Conservation (phyloP, 2,329 filamentous ascomycete species). For the Penicillium paneum region DNA sequence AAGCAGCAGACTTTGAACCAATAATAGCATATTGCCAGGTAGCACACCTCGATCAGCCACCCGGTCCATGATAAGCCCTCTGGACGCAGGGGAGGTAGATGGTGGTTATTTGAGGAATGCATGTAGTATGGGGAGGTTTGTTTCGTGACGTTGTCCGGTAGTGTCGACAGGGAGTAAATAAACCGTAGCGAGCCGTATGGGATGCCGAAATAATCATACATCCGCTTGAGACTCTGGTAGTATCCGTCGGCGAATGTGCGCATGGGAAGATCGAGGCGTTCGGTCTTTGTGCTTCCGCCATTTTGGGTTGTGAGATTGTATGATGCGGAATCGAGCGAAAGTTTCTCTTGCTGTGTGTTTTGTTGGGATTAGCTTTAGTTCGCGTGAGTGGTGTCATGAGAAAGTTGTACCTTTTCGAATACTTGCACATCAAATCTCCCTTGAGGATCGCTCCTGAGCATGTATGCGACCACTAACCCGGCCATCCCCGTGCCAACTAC, state of each 20-base stretch:
- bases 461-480: constrained; percentile 47
- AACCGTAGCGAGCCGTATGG: constrained; percentile 52
- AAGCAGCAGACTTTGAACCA: constrained; percentile 57
- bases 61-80: constrained; percentile 28
- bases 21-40: constrained; percentile 49
- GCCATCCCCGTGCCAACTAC: constrained; percentile 52
- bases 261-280: constrained; percentile 50
- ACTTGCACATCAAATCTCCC: constrained; percentile 45
- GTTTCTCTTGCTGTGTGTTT: constrained; percentile 36
- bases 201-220: constrained; percentile 57
- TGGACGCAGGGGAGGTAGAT: constrained; percentile 43
- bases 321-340: constrained; percentile 49
- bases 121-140: constrained; percentile 45
- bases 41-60: constrained; percentile 46
- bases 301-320: constrained; percentile 31
- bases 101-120: constrained; percentile 55
- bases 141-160: constrained; percentile 7
- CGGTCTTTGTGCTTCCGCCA: constrained; percentile 15
- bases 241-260: constrained; percentile 52
- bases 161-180: constrained; percentile 51
- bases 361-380: constrained; percentile 4
- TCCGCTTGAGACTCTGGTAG: constrained; percentile 54
- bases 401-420: constrained; percentile 44
- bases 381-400: background rate
- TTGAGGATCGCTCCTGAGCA: constrained; percentile 42